Percentiles rank a stretch among this genome's conserved stretches.
Conservation (phyloP, 164 flowering plant species). For the Berberis vulgaris region DNA sequence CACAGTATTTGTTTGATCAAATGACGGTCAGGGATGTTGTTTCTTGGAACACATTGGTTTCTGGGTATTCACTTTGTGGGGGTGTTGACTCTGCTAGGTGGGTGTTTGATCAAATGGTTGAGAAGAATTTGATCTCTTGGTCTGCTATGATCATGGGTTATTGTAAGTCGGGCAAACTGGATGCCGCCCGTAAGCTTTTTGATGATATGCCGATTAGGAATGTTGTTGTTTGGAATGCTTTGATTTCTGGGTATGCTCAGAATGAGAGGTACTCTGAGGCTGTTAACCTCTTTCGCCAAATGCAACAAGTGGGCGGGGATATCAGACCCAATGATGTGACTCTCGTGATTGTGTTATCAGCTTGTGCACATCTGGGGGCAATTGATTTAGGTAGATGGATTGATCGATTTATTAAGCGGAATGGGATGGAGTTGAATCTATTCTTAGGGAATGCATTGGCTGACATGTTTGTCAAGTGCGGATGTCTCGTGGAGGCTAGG, state of each 20-base stretch:
- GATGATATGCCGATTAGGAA: slow-evolving; percentile 28
- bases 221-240: slow-evolving; percentile 32
- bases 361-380: slow-evolving; percentile 38
- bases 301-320: slow-evolving; percentile 21
- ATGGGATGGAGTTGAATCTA: slow-evolving; percentile 19
- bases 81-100: slow-evolving; percentile 17
- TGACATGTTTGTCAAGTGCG: slow-evolving; percentile 33
- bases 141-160: slow-evolving; percentile 30
- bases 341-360: slow-evolving; percentile 28
- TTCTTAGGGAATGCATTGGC: slow-evolving; percentile 33
- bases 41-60: slow-evolving; percentile 31
- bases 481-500: slow-evolving; percentile 19
- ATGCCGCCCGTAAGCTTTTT: slow-evolving; percentile 24
- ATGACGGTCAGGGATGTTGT: slow-evolving; percentile 30
- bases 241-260: slow-evolving; percentile 34
- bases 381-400: slow-evolving; percentile 26
- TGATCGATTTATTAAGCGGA: slow-evolving; percentile 11
- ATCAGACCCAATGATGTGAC: slow-evolving; percentile 28
- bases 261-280: slow-evolving; percentile 30
- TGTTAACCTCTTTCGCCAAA: slow-evolving; percentile 21
- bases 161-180: slow-evolving; percentile 20
- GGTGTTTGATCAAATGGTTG: slow-evolving; percentile 27
- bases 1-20: slow-evolving; percentile 24
- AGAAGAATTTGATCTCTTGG: slow-evolving; percentile 29
- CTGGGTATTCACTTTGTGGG: slow-evolving; percentile 23